Evolutionary conservation across 768 basidiomycete genomes (phyloP).

Genomic region (Phlegmacium glaucopus): DNA sequence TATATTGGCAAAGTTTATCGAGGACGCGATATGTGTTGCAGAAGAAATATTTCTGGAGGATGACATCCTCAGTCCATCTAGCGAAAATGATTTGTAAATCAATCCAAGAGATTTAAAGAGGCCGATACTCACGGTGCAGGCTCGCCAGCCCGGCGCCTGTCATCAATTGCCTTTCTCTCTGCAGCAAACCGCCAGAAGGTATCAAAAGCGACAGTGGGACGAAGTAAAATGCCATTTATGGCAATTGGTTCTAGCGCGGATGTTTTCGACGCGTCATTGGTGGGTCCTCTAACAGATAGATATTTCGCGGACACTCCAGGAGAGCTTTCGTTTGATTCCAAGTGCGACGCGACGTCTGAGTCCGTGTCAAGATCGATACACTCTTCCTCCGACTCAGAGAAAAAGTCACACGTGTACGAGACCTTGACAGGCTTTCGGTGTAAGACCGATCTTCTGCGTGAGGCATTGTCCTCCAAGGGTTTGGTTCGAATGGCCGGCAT

Average conservation of each 20-base stretch:
- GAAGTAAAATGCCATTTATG: conserved; percentile 35
- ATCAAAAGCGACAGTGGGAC: conserved; percentile 53
- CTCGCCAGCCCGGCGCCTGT: conserved; percentile 45
- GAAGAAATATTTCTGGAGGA: conserved; percentile 54
- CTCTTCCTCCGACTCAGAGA: no score
- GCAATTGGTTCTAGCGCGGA: conserved; percentile 18
- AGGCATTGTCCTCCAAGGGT: no score
- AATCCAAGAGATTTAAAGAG: not conserved
- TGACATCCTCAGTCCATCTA: conserved; percentile 69
- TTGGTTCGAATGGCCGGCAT: no score
- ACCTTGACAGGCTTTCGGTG: no score
- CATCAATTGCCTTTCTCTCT: conserved; percentile 56
- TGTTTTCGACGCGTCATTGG: not conserved
- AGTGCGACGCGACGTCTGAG: no score
- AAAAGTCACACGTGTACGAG: no score
- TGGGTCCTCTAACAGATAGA: no score
- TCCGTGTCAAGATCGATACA: no score
- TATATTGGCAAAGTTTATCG: conserved; percentile 67
- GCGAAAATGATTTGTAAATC: conserved; percentile 1
- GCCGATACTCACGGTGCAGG: conserved; percentile 46
- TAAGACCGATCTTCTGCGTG: no score
- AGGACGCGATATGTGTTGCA: conserved; percentile 76
- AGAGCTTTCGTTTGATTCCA: no score
- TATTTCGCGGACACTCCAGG: no score
- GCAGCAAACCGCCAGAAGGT: conserved; percentile 58